phyloP scores from a whole-genome alignment of 106 monocot species.

The Dendrobium catenatum region DNA sequence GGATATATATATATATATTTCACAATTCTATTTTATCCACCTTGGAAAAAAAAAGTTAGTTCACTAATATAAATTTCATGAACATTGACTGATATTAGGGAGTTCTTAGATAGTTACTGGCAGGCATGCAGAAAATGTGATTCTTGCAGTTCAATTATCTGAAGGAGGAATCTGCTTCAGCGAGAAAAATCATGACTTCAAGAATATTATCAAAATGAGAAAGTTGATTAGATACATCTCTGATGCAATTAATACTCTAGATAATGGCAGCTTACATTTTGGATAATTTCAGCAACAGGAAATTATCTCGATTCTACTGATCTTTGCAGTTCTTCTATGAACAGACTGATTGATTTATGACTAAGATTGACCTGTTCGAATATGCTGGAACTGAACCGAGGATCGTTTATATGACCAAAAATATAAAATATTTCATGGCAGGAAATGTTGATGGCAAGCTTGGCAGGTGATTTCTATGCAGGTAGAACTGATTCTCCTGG shows the following conservation, averaged over 20 bases:
- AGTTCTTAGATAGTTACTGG: slow-evolving; percentile 44
- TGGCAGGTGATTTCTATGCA: slow-evolving; percentile 68
- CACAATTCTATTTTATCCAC: too few species aligned
- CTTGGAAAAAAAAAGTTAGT: neutral
- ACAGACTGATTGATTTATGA: neutral
- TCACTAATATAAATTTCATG: neutral
- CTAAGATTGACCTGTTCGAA: neutral
- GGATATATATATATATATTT: too few species aligned
- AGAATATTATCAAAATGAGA: slow-evolving; percentile 64
- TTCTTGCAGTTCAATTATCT: slow-evolving; percentile 20
- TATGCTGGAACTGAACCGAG: too few species aligned
- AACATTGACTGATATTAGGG: slow-evolving; percentile 19
- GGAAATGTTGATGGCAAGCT: slow-evolving; percentile 52
- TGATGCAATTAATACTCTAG: neutral
- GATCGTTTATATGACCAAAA: neutral
- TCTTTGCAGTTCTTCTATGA: neutral
- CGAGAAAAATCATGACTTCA: slow-evolving; percentile 37
- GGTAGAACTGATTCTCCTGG: slow-evolving; percentile 27
- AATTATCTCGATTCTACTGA: neutral
- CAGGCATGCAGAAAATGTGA: slow-evolving; percentile 26
- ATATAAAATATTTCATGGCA: slow-evolving; percentile 10
- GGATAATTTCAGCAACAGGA: neutral
- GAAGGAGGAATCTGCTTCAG: slow-evolving; percentile 13
- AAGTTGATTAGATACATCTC: slow-evolving; percentile 28
- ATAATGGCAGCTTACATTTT: neutral